Percentiles rank a stretch among this genome's conserved stretches.
Conservation (phyloP, 108 stramenopile species). For the Cyclotella sp. region DNA sequence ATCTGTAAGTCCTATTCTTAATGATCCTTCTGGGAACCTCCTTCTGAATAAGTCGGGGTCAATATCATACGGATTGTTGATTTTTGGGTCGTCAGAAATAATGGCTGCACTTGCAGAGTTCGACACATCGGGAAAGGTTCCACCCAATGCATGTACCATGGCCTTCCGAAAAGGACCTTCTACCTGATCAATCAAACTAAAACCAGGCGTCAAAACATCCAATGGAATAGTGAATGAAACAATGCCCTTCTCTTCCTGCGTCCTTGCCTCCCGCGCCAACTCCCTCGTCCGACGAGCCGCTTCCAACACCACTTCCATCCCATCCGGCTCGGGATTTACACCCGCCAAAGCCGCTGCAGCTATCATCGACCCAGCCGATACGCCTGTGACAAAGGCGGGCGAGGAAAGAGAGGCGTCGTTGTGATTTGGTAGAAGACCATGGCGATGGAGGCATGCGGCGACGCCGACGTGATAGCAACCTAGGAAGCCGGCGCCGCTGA, state of each 20-base stretch:
- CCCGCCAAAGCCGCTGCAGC: conserved; percentile 56
- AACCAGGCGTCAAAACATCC: conserved; percentile 65
- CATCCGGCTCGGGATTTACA: conserved; percentile 59
- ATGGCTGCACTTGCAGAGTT: background rate
- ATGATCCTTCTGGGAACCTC: conserved; percentile 33
- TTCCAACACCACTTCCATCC: conserved; percentile 57
- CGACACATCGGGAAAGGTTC: background rate
- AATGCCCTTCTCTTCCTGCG: background rate
- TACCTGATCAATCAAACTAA: conserved; percentile 70
- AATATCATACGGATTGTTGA: conserved; percentile 34
- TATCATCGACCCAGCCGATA: conserved; percentile 68
- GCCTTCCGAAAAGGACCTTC: conserved; percentile 45
- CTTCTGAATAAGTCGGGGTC: conserved; percentile 50
- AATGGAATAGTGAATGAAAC: conserved; percentile 23
- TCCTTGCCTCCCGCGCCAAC: background rate
- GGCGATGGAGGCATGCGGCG: conserved; percentile 52
- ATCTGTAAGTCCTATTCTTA: conserved; percentile 73
- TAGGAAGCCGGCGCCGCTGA: conserved; percentile 73
- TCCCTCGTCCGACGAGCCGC: conserved; percentile 56
- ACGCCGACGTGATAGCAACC: conserved; percentile 74
- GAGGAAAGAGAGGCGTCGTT: conserved; percentile 1
- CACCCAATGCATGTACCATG: conserved; percentile 50
- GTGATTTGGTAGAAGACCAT: conserved; percentile 42
- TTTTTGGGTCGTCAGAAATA: background rate
- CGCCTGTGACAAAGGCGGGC: conserved; percentile 55